Evolutionary conservation across 2,329 filamentous ascomycete genomes (phyloP).

Genomic region (Aspergillus pseudotamarii): DNA sequence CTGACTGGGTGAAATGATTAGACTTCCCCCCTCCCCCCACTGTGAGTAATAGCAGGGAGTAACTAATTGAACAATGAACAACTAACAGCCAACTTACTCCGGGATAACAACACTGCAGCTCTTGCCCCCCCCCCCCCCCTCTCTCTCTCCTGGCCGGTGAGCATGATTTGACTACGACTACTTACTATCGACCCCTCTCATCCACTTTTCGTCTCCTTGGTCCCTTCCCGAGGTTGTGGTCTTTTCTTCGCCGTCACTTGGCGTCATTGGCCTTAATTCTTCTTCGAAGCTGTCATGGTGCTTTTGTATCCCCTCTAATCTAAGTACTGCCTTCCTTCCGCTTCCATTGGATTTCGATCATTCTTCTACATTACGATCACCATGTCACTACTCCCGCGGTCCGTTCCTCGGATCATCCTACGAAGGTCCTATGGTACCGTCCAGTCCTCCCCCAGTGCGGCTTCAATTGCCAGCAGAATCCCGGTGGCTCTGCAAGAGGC

Average conservation of each 20-base stretch:
- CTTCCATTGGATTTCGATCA: neutral
- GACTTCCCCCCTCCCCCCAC: slow-evolving; percentile 1
- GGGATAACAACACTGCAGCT: neutral
- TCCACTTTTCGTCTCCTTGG: neutral
- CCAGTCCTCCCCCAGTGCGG: slow-evolving; percentile 36
- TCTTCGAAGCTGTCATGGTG: neutral
- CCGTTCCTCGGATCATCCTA: slow-evolving; percentile 31
- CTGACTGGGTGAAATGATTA: slow-evolving; percentile 1
- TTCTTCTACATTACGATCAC: neutral
- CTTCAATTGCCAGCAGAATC: slow-evolving; percentile 34
- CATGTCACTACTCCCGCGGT: slow-evolving; percentile 35
- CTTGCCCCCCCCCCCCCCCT: neutral
- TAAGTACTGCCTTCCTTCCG: neutral
- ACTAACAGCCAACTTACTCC: neutral
- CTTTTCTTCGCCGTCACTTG: neutral
- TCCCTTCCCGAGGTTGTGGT: neutral
- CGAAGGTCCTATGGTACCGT: slow-evolving; percentile 44
- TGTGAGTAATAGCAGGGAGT: neutral
- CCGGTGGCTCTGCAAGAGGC: slow-evolving; percentile 40
- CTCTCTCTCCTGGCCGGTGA: neutral
- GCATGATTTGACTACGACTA: neutral
- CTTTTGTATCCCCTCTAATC: neutral
- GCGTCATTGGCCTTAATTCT: neutral
- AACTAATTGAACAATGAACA: neutral
- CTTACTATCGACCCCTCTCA: neutral